Base-by-base conservation (phyloP, 2,329 filamentous ascomycete genomes). In the Monosporascus sp. region DNA sequence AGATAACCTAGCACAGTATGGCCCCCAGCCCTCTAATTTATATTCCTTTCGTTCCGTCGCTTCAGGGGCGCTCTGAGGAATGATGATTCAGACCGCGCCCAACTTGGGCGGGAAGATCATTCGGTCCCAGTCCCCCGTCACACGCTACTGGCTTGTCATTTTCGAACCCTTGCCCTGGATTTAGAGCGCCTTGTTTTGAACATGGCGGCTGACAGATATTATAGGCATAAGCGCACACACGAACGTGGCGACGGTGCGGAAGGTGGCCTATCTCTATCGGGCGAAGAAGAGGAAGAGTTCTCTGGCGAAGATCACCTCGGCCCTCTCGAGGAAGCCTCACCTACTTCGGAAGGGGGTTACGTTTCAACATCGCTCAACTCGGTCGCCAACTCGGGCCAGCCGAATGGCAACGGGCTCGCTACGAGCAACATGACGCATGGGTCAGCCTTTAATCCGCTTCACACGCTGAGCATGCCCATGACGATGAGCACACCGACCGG, bases 1-100 rank as follows among this genome's bases (percentile, higher is more conserved):
- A 67, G 94, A 99, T 78, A 99, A 99, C 72, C 88, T 99, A 74
- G 94, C 94, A 72, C 94, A 99, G 89, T 96, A 90, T 75, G 83
- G 44, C 68, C 64, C 43, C 67, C 68, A 65, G 55, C 58, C 55
- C 59, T 70, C 72, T 74, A 66, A 60, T 72, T 68, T 57, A 57
- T 65, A 58, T 70, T 59, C 70, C 56, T 60, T 65, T 66, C 60
- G 46, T 63, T 66, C 60, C 66, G 63, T 68, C 61, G 57, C 61
- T 60, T 65, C 60, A 57, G 67, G 65, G 59, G 63, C 67, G 64
- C 64, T 66, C 65, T 72, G 73, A 72, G 72, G 68, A 70, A 69
- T 62, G 65, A 70, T 72, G 68, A 71, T 59, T 61, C 57, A 62
- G 66, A 63, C 61, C 57, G 57, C 49, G 46, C 55, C 60, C 63